Evolutionary conservation across 164 flowering plant genomes (phyloP).

Genomic region (Tetracentron sinense): DNA sequence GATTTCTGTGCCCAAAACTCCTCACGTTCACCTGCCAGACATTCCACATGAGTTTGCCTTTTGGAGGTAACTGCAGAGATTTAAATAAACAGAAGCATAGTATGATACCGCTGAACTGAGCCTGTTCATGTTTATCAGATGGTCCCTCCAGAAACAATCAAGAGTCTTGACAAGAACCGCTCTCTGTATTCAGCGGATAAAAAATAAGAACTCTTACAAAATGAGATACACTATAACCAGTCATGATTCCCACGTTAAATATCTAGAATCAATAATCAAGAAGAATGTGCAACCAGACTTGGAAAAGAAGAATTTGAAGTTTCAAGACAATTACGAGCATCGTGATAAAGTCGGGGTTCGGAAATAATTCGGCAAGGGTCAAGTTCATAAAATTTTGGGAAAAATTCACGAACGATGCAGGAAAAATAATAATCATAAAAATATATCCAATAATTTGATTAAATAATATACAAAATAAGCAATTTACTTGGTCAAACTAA

Average conservation of each 20-base stretch:
- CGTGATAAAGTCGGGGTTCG: too few species aligned
- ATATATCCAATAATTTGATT: too few species aligned
- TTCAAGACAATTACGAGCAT: too few species aligned
- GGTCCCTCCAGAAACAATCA: constrained; percentile 97
- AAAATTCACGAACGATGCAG: too few species aligned
- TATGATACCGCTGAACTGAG: constrained; percentile 83
- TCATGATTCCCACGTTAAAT: background rate
- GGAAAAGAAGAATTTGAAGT: too few species aligned
- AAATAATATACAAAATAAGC: too few species aligned
- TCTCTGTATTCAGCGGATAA: constrained; percentile 40
- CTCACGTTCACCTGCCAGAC: constrained; percentile 80
- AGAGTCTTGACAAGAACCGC: constrained; percentile 79
- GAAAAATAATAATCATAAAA: too few species aligned
- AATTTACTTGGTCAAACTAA: too few species aligned
- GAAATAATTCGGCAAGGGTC: too few species aligned
- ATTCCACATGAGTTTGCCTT: background rate
- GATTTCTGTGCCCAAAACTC: constrained; percentile 92
- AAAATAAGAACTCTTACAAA: constrained; percentile 6
- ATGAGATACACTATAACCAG: background rate
- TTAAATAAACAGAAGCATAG: constrained; percentile 7
- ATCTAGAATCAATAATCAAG: background rate
- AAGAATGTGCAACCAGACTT: background rate
- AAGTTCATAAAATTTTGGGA: too few species aligned
- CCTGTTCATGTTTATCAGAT: constrained; percentile 92
- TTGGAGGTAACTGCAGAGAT: background rate